Conservation (phyloP, 1,284 basidiomycete species). For the Pascua sp. region DNA sequence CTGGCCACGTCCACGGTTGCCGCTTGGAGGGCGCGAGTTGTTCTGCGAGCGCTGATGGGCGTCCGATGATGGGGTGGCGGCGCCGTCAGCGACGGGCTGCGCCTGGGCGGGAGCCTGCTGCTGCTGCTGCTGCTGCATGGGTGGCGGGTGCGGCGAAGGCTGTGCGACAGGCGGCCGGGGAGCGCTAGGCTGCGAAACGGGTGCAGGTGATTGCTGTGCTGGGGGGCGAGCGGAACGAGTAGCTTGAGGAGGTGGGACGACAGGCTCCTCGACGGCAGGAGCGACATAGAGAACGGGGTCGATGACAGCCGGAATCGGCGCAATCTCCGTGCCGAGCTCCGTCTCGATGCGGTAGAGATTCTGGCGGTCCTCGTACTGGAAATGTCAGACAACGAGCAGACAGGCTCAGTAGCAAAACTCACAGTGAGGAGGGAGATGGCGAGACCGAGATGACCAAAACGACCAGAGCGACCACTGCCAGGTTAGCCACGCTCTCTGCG, state of each 20-base stretch:
- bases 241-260: slow-evolving; percentile 13
- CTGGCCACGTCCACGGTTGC: slow-evolving; percentile 14
- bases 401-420: slow-evolving; percentile 7
- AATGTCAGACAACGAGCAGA: slow-evolving; percentile 29
- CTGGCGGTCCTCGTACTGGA: slow-evolving; percentile 85
- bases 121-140: slow-evolving; percentile 1
- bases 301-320: slow-evolving; percentile 87
- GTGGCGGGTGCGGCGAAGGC: slow-evolving; percentile 10
- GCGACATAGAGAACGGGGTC: slow-evolving; percentile 92
- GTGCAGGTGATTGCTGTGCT: slow-evolving; percentile 3
- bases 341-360: slow-evolving; percentile 97
- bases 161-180: slow-evolving; percentile 7
- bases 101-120: slow-evolving; percentile 3
- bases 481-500: slow-evolving; percentile 3
- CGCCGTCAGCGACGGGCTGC: not conserved
- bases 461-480: slow-evolving; percentile 86
- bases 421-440: slow-evolving; percentile 90
- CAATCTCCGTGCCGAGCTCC: slow-evolving; percentile 96
- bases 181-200: slow-evolving; percentile 1
- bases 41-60: slow-evolving; percentile 2
- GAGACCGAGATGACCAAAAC: slow-evolving; percentile 93
- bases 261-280: slow-evolving; percentile 35
- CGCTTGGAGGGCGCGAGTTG: slow-evolving; percentile 13
- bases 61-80: too few species aligned
- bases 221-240: slow-evolving; percentile 17